Evolutionary conservation across 116 monocot species (phyloP).

Genomic region (Dioscorea cayenensis): DNA sequence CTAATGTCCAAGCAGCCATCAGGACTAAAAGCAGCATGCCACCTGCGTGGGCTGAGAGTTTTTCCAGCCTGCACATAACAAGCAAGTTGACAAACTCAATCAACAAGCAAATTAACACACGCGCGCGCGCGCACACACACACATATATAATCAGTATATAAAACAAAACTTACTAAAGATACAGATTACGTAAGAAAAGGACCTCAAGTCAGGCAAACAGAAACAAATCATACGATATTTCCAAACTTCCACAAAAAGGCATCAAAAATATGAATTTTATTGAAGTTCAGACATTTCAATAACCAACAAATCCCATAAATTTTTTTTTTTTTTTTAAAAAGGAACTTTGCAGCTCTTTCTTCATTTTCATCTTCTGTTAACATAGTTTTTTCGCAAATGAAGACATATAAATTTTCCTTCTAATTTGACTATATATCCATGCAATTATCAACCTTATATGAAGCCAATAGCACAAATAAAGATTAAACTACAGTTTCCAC

Average conservation of each 20-base stretch:
- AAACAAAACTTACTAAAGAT: background rate
- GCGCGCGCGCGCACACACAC: background rate
- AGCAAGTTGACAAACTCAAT: background rate
- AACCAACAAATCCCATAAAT: too few relatives aligned
- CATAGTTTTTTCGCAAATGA: background rate
- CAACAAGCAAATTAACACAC: background rate
- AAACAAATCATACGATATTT: too few relatives aligned
- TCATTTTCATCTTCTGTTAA: background rate
- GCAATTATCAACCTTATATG: background rate
- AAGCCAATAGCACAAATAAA: background rate
- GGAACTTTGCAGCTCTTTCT: too few relatives aligned
- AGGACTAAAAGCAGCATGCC: slow-evolving; percentile 79
- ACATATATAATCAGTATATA: background rate
- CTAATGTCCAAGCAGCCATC: slow-evolving; percentile 81
- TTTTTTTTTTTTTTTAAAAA: too few relatives aligned
- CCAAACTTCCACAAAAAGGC: too few relatives aligned
- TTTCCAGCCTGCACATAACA: slow-evolving; percentile 47
- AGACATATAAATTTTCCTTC: background rate
- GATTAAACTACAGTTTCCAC: background rate
- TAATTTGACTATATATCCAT: background rate
- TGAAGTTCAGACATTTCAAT: too few relatives aligned
- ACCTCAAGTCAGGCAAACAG: too few relatives aligned
- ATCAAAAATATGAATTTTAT: too few relatives aligned
- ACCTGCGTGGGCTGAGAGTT: slow-evolving; percentile 51
- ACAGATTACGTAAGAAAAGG: too few relatives aligned